Percentiles rank a stretch among this genome's conserved stretches.
These are phyloP conservation scores for Mimosa pudica DNA, from an alignment of 306 rosid species.

Conservation along the genomic window DNA sequence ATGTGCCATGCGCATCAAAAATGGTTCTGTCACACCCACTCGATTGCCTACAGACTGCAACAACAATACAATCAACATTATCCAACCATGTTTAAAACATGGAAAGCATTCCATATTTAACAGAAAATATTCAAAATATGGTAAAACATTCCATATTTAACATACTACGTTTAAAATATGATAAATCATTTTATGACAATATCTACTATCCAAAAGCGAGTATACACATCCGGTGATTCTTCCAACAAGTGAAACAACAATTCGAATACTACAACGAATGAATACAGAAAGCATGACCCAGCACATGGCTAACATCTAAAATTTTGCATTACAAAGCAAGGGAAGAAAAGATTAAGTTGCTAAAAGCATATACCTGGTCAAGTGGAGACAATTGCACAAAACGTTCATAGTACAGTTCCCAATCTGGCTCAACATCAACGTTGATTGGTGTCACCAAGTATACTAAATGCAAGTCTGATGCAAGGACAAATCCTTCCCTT, in stretches of 20 bases:
- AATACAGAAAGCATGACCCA: background rate
- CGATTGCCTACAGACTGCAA: conserved; percentile 92
- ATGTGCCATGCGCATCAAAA: conserved; percentile 95
- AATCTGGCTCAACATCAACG: conserved; percentile 92
- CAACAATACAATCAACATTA: conserved; percentile 27
- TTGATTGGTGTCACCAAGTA: conserved; percentile 91
- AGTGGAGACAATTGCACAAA: conserved; percentile 76
- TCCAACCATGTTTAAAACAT: conserved; percentile 25
- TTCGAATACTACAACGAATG: conserved; percentile 9
- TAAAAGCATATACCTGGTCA: conserved; percentile 72
- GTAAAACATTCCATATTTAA: conserved; percentile 21
- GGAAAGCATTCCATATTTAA: conserved; percentile 2
- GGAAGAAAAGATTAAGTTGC: background rate
- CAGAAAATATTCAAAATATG: conserved; percentile 26
- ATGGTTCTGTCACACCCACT: conserved; percentile 91
- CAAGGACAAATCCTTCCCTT: conserved; percentile 97
- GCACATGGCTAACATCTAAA: background rate
- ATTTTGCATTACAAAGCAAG: conserved; percentile 1
- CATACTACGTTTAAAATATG: conserved; percentile 26
- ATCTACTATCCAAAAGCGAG: conserved; percentile 17
- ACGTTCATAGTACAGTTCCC: conserved; percentile 87
- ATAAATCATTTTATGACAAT: conserved; percentile 12
- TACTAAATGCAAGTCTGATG: conserved; percentile 94
- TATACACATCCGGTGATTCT: conserved; percentile 4
- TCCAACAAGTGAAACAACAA: conserved; percentile 16